Evolutionary conservation across 2,329 filamentous ascomycete genomes (phyloP).

Genomic region (Paramyrothecium sp.): DNA sequence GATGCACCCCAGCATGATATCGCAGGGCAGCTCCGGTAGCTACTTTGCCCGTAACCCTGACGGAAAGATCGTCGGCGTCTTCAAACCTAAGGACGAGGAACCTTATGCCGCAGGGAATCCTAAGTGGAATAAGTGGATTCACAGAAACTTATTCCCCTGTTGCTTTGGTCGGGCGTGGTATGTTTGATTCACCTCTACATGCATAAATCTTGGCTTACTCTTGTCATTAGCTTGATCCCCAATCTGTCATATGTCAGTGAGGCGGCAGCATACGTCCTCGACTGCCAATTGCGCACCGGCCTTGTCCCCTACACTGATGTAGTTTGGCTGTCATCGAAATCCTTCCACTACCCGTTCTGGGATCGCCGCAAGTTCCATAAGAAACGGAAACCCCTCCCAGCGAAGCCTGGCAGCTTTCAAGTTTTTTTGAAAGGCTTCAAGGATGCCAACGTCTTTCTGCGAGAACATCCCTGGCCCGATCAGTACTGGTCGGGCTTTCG

Average conservation of each 20-base stretch:
- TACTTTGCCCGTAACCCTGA: slow-evolving; percentile 93
- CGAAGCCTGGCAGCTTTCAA: slow-evolving; percentile 94
- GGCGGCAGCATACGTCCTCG: slow-evolving; percentile 92
- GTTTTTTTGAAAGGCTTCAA: slow-evolving; percentile 97
- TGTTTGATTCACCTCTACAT: slow-evolving; percentile 15
- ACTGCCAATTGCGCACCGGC: slow-evolving; percentile 84
- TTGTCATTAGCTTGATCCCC: slow-evolving; percentile 69
- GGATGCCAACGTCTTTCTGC: slow-evolving; percentile 91
- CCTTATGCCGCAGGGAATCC: slow-evolving; percentile 96
- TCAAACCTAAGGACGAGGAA: slow-evolving; percentile 99
- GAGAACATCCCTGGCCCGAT: slow-evolving; percentile 96
- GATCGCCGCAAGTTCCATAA: slow-evolving; percentile 84
- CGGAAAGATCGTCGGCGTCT: slow-evolving; percentile 94
- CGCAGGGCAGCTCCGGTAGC: slow-evolving; percentile 94
- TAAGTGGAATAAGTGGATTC: slow-evolving; percentile 99
- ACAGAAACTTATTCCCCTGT: slow-evolving; percentile 94
- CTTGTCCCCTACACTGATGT: slow-evolving; percentile 97
- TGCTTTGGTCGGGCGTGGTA: slow-evolving; percentile 91
- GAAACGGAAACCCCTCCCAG: slow-evolving; percentile 81
- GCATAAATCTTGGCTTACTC: neutral
- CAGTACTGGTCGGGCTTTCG: slow-evolving; percentile 73
- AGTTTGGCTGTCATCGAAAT: slow-evolving; percentile 90
- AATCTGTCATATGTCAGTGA: slow-evolving; percentile 98
- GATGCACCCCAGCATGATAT: slow-evolving; percentile 91
- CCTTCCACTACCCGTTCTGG: slow-evolving; percentile 98